Percentiles rank a stretch among this genome's conserved stretches.
phyloP scores from a whole-genome alignment of 1,139 yeast species.

The Blastobotrys proliferans region DNA sequence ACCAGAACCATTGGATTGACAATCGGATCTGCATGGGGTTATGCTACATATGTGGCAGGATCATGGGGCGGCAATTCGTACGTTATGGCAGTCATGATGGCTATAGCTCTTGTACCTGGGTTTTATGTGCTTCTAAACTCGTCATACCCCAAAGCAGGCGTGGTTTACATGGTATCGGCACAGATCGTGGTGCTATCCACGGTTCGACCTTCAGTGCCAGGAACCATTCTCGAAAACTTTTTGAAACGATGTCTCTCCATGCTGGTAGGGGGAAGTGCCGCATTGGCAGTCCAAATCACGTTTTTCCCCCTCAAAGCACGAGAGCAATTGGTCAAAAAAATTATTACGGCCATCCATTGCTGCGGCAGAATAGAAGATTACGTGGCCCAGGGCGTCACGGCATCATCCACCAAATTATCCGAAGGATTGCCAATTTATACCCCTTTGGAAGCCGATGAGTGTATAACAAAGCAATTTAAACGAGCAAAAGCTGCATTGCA shows the following conservation, averaged over 20 bases:
- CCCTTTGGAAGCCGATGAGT: constrained; percentile 5
- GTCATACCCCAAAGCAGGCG: constrained; percentile 48
- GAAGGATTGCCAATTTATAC: constrained; percentile 19
- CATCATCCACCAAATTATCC: no score
- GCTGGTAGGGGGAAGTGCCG: constrained; percentile 47
- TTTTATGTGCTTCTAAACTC: constrained; percentile 43
- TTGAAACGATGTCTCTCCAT: constrained; percentile 49
- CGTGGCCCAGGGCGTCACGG: constrained; percentile 42
- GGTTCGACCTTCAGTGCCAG: constrained; percentile 39
- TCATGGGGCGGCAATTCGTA: constrained; percentile 40
- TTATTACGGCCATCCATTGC: constrained; percentile 39
- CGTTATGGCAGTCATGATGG: constrained; percentile 42
- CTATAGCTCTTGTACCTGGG: constrained; percentile 44
- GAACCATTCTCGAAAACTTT: constrained; percentile 42
- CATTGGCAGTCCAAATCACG: constrained; percentile 42
- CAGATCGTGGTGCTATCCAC: constrained; percentile 45
- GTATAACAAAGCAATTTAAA: constrained; percentile 28
- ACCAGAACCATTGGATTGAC: constrained; percentile 46
- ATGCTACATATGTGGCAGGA: constrained; percentile 43
- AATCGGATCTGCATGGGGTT: constrained; percentile 48
- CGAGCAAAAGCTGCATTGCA: constrained; percentile 39
- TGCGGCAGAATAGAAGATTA: constrained; percentile 39
- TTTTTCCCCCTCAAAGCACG: constrained; percentile 48
- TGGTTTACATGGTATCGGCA: constrained; percentile 45
- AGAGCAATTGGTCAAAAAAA: constrained; percentile 41